Base-by-base conservation (phyloP, 495 filamentous ascomycete genomes). In the Aspergillus mulundensis region DNA sequence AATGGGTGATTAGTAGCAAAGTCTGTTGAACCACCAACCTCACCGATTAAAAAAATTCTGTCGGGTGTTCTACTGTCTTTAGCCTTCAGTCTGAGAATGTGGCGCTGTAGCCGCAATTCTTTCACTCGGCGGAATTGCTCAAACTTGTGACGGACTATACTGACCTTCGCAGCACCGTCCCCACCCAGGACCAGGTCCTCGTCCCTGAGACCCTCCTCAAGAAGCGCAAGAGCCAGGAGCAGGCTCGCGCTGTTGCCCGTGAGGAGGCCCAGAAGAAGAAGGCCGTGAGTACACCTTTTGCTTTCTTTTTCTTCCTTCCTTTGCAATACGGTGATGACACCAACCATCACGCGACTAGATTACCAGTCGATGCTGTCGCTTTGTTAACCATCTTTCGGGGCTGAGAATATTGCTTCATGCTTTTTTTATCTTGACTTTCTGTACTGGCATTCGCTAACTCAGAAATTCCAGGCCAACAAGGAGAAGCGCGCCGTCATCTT, bases 301-400 rank as follows among this genome's bases (percentile, higher is more conserved):
- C 40, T 54, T 57, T 56, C 51, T 54, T 50, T 58, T 59, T 62
- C 64, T 58, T 61, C 59, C 57, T 40, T 42, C 50, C 54, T 56
- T 58, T 56, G 8, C 25, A 3, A 66, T 60, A 60, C 61, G 61
- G 61, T 90, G 86, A 90, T 91, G 85, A 96, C 76, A 92, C 82
- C 81, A 81, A 84, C 78, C 76, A 75, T 69, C 73, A 80, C 79
- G 84, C 88, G 86, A 93, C 92, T 98, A 98, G 95, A 87, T 84
- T 78, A 66, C 57, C 54, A 57, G 88, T 91, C 94, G 67, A 97
- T 98, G 94, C 76, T 95, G 91, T 96, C 89, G 89, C 85, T 77
- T 86, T 85, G 81, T 86, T 87, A 95, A 87, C 91, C 91, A 97
- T 97, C 94, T 98, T 98, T 98, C 94, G 94, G 94, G 92, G 85